A percentile compares a stretch with the other conserved stretches of the same genome.
Conservation (phyloP, 129 eudicot genomes). For the Cynara cardunculus region DNA sequence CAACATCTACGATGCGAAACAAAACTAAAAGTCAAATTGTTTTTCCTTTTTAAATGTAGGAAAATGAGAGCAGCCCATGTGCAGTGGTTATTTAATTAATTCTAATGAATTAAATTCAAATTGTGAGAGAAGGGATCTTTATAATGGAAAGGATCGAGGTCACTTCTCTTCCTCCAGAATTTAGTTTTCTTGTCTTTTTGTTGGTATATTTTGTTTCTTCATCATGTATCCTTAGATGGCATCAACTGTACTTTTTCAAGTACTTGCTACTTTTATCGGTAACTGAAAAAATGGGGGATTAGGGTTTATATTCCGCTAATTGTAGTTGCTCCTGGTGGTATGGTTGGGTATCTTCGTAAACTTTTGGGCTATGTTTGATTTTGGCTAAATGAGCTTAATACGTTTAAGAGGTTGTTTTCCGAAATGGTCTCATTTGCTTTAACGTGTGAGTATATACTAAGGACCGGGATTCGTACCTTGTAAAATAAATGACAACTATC, state of each 20-base stretch:
- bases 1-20: too few species aligned
- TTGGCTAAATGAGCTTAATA: not conserved
- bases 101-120: not conserved
- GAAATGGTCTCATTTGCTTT: too few species aligned
- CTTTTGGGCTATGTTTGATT: not conserved
- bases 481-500: too few species aligned
- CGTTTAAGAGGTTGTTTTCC: too few species aligned
- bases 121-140: not conserved
- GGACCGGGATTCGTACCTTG: too few species aligned
- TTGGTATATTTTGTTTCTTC: not conserved
- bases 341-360: not conserved
- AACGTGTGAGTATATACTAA: too few species aligned
- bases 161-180: not conserved
- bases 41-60: not conserved
- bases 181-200: not conserved
- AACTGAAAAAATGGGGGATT: not conserved
- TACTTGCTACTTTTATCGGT: not conserved
- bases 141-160: not conserved
- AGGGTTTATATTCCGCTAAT: not conserved
- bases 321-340: not conserved
- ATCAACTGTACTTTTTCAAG: not conserved
- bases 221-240: not conserved
- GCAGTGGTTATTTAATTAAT: not conserved
- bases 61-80: not conserved
- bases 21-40: not conserved